Base-by-base conservation (phyloP, 345 rosid genomes). In the Murraya paniculata region DNA sequence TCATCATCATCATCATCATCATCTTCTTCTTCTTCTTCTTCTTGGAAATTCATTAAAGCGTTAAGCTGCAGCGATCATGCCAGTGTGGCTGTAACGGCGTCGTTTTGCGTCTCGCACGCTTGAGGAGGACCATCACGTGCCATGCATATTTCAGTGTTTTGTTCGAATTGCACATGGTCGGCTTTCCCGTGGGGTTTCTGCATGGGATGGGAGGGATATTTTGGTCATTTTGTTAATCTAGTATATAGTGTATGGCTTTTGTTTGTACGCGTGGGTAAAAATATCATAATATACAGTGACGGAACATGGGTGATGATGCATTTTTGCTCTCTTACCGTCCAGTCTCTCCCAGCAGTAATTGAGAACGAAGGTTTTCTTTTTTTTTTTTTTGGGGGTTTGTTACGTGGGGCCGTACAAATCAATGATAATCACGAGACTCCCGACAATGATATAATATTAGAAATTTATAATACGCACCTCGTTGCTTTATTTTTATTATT, bases 1-100 rank as follows among this genome's bases (percentile, higher is more conserved):
- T 88, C 25, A 45, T 13, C 50, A 1, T 45, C 50, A 0, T 13
- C 50, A 1, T 45, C 50, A 0, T 39, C 11, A 0, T 35, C 48
- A 0, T 64, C 68, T 6, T 21, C 69, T 6, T 64, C 68, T 4
- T 65, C 69, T 4, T 64, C 68, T 64, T 65, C 69, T 65, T 65
- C 91, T 3, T 89, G 93, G 85, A 81, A 53, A 73, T 68, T 93
- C 61, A 86, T 93, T 58, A 86, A 84, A 56, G 94, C 90, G 48
- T 75, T 91, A 77, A 90, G 96, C 72, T 93, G 98, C 85, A 85
- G 84, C 65, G 90, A 84, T 55, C 87, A 85, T 18, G 79, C 85
- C 1, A 88, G 90, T 57, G 91, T 90, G 1, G 88, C 92, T 2
- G 91, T 84, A 2, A 82, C 91, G 84, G 31, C 92, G 70, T 79